Conservation (phyloP, 345 rosid genomes). For the Acer campestre region DNA sequence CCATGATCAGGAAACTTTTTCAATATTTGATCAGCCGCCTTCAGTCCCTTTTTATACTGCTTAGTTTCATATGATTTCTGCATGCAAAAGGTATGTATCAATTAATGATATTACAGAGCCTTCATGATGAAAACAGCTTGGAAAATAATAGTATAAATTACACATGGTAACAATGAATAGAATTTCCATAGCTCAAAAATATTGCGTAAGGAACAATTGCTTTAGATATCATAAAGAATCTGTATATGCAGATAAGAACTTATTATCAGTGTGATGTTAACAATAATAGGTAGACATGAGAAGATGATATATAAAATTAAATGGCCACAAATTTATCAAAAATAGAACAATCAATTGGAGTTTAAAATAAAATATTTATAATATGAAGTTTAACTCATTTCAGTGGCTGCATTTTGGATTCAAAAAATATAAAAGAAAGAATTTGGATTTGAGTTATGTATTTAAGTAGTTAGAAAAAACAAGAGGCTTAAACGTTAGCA, state of each 20-base stretch:
- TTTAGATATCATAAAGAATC: not conserved
- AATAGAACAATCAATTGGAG: not conserved
- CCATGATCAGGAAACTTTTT: conserved; percentile 99
- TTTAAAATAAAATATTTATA: not conserved
- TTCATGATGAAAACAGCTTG: not conserved
- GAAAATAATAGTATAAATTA: not conserved
- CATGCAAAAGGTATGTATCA: conserved; percentile 7
- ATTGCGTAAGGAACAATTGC: not conserved
- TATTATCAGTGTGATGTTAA: not conserved
- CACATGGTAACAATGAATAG: not conserved
- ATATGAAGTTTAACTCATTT: not conserved
- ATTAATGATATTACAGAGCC: conserved; percentile 9
- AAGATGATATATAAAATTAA: not conserved
- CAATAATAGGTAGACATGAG: not conserved
- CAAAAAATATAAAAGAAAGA: not conserved
- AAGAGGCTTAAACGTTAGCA: not conserved
- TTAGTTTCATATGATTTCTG: conserved; percentile 99
- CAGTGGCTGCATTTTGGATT: not conserved
- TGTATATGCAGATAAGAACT: not conserved
- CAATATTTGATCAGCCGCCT: conserved; percentile 97
- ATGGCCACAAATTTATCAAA: not conserved
- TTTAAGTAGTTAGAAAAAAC: too few species aligned
- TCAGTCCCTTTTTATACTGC: conserved; percentile 97
- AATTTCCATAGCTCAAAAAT: not conserved
- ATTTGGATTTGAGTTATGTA: not conserved